phyloP scores from a whole-genome alignment of 495 filamentous ascomycete species.

The Bacidia gigantensis region DNA sequence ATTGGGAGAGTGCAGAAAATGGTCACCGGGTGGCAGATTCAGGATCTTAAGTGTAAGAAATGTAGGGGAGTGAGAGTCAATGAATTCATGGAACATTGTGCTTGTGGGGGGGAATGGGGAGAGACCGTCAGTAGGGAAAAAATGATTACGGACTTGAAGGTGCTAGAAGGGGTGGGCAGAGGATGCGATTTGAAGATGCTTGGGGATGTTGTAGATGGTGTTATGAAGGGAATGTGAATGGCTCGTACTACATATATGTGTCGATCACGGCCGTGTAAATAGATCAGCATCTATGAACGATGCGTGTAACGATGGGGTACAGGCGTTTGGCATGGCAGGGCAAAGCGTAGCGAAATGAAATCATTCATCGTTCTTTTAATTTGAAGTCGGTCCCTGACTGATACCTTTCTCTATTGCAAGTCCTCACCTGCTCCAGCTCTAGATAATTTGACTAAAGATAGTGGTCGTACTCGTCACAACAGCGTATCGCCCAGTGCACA shows the following conservation, averaged over 20 bases:
- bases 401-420: too few relatives aligned
- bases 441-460: too few relatives aligned
- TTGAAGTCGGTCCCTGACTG: too few relatives aligned
- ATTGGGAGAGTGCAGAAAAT: constrained; percentile 62
- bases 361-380: too few relatives aligned
- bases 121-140: constrained; percentile 58
- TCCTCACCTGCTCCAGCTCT: too few relatives aligned
- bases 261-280: too few relatives aligned
- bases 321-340: too few relatives aligned
- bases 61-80: constrained; percentile 49
- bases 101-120: constrained; percentile 74
- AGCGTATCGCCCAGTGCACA: constrained; percentile 87
- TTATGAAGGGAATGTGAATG: constrained; percentile 25
- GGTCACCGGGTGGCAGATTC: constrained; percentile 68
- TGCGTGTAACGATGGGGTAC: too few relatives aligned
- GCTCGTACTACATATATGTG: not conserved
- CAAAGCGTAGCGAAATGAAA: too few relatives aligned
- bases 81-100: constrained; percentile 95
- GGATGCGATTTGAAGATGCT: constrained; percentile 74
- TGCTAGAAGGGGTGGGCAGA: constrained; percentile 58
- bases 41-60: constrained; percentile 74
- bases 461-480: constrained; percentile 44
- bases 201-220: constrained; percentile 53
- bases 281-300: too few relatives aligned
- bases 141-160: constrained; percentile 47